phyloP scores from a whole-genome alignment of 2,329 filamentous ascomycete species.

The Cladorrhinum sp. region DNA sequence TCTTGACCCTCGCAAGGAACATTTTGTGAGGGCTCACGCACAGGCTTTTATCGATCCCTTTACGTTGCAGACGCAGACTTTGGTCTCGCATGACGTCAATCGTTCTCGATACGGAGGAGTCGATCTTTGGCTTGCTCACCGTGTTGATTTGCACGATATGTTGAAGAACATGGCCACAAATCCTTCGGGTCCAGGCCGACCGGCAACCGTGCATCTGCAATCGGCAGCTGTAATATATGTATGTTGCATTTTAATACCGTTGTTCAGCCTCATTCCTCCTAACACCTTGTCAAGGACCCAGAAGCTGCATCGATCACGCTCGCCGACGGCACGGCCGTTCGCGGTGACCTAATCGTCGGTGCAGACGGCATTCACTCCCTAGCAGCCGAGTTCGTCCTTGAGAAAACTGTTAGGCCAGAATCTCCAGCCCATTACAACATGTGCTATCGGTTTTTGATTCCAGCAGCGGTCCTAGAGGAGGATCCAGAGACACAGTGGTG shows the following conservation, averaged over 20 bases:
- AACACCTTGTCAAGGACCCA: conserved; percentile 23
- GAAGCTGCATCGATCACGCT: conserved; percentile 30
- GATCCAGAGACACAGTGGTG: conserved; percentile 33
- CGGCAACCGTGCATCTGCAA: conserved; percentile 27
- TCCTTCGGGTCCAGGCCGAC: conserved; percentile 26
- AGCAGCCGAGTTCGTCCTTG: conserved; percentile 23
- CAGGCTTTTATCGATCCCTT: conserved; percentile 5
- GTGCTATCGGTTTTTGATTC: conserved; percentile 38
- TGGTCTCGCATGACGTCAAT: conserved; percentile 4
- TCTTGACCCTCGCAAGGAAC: conserved; percentile 29
- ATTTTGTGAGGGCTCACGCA: conserved; percentile 21
- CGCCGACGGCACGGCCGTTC: conserved; percentile 30
- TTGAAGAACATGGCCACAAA: conserved; percentile 34
- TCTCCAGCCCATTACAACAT: conserved; percentile 24
- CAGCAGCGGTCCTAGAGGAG: conserved; percentile 27
- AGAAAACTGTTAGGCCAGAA: conserved; percentile 17
- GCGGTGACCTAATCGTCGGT: conserved; percentile 39
- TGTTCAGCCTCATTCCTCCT: neutral
- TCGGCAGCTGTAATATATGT: conserved; percentile 30
- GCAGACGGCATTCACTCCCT: conserved; percentile 38
- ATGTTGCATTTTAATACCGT: conserved; percentile 21
- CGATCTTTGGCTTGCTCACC: conserved; percentile 31
- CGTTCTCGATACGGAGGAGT: neutral
- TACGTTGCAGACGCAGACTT: neutral
- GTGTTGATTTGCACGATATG: conserved; percentile 41